These are phyloP conservation scores for Fusarium continuum DNA, from an alignment of 2,329 filamentous ascomycete genomes.

Conservation along the genomic window DNA sequence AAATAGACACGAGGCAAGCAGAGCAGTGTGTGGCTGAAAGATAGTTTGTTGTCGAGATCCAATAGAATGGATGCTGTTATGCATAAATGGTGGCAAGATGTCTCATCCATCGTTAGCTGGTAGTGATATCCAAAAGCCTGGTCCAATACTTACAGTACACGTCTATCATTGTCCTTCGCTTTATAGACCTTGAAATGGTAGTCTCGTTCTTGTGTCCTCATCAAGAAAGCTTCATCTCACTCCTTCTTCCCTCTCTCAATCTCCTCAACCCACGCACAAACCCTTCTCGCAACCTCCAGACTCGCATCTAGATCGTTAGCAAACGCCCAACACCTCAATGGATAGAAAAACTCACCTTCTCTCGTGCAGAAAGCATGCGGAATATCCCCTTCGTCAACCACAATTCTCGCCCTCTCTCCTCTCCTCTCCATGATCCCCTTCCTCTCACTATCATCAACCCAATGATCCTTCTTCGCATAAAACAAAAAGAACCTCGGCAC, in stretches of 20 bases:
- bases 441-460: slow-evolving; percentile 66
- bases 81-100: slow-evolving; percentile 15
- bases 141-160: slow-evolving; percentile 1
- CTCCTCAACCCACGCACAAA: slow-evolving; percentile 28
- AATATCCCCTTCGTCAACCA: slow-evolving; percentile 64
- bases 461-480: slow-evolving; percentile 68
- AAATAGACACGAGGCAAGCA: not conserved
- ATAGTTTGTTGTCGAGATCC: slow-evolving; percentile 10
- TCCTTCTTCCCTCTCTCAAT: slow-evolving; percentile 7
- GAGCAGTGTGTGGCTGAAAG: slow-evolving; percentile 7
- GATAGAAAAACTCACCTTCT: slow-evolving; percentile 44
- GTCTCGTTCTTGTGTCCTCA: not conserved
- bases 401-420: slow-evolving; percentile 56
- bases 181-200: not conserved
- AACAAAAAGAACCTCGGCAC: slow-evolving; percentile 66
- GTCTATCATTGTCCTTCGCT: not conserved
- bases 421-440: slow-evolving; percentile 63
- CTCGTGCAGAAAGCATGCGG: slow-evolving; percentile 68
- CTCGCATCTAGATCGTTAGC: slow-evolving; percentile 26
- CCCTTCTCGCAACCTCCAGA: slow-evolving; percentile 29
- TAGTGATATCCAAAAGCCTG: not conserved
- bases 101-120: slow-evolving; percentile 10
- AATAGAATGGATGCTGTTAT: slow-evolving; percentile 10
- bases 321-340: not conserved
- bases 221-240: not conserved